Evolutionary conservation across 306 rosid genomes (phyloP).

Genomic region (Parietaria judaica): DNA sequence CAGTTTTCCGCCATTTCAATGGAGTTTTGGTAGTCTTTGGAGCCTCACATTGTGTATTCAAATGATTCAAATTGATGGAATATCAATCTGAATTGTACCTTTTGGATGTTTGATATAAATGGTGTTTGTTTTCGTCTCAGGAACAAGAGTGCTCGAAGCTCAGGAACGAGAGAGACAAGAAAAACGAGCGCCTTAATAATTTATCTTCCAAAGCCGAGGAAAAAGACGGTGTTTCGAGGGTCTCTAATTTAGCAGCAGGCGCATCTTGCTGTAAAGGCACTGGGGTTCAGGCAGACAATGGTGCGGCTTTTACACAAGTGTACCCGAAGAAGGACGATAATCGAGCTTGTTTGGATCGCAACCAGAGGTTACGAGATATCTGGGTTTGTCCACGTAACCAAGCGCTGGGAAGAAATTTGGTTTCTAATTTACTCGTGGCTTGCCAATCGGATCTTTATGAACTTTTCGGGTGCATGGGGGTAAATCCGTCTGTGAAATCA

Average conservation of each 20-base stretch:
- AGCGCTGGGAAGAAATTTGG: constrained; percentile 38
- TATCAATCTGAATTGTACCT: too few species aligned
- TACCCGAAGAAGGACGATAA: constrained; percentile 18
- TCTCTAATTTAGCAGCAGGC: constrained; percentile 9
- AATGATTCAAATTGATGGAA: too few species aligned
- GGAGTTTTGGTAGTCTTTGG: background rate
- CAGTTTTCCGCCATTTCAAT: background rate
- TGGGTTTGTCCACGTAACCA: constrained; percentile 49
- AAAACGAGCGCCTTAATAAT: constrained; percentile 35
- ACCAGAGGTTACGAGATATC: constrained; percentile 58
- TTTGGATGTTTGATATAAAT: constrained; percentile 10
- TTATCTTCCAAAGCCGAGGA: constrained; percentile 28
- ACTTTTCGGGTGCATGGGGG: constrained; percentile 63
- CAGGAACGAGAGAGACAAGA: constrained; percentile 49
- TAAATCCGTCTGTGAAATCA: constrained; percentile 29
- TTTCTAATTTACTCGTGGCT: constrained; percentile 52
- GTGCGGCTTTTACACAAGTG: constrained; percentile 29
- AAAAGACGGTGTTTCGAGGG: constrained; percentile 18
- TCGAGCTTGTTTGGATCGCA: constrained; percentile 41
- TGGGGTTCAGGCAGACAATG: constrained; percentile 41
- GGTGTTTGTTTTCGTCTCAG: constrained; percentile 37
- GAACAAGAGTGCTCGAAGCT: constrained; percentile 57
- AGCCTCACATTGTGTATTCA: too few species aligned
- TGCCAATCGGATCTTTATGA: constrained; percentile 61
- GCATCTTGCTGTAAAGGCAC: constrained; percentile 28